Percentiles rank a stretch among this genome's conserved stretches.
These are phyloP conservation scores for Hydrangea macrophylla DNA, from an alignment of 148 eudicot genomes.

Conservation along the genomic window DNA sequence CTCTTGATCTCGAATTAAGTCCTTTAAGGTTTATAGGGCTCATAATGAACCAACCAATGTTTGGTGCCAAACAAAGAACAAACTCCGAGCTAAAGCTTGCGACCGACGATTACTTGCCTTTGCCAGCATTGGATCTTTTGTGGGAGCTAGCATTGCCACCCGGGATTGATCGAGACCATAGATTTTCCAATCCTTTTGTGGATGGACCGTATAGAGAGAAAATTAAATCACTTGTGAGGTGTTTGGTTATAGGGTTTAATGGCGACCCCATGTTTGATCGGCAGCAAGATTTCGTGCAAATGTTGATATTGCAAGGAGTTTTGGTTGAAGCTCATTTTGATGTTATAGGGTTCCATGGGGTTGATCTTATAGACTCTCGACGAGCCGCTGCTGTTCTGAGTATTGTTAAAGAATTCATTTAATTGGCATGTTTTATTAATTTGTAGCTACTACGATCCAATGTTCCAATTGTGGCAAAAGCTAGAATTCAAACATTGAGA, in stretches of 20 bases:
- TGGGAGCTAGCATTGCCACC: slow-evolving; percentile 68
- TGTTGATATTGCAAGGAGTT: slow-evolving; percentile 62
- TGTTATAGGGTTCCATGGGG: slow-evolving; percentile 66
- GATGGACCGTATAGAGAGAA: slow-evolving; percentile 34
- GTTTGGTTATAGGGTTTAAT: slow-evolving; percentile 71
- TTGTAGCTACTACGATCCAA: no score
- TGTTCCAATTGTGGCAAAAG: no score
- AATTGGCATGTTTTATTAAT: no score
- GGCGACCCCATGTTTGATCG: slow-evolving; percentile 77
- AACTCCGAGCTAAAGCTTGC: slow-evolving; percentile 49
- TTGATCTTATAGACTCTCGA: slow-evolving; percentile 57
- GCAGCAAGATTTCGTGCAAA: slow-evolving; percentile 68
- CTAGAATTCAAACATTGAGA: no score
- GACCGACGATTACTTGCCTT: slow-evolving; percentile 43
- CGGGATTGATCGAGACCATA: slow-evolving; percentile 58
- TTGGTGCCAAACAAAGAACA: slow-evolving; percentile 50
- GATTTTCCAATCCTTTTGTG: slow-evolving; percentile 60
- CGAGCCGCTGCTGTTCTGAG: slow-evolving; percentile 40
- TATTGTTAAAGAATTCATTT: slow-evolving; percentile 52
- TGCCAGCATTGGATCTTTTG: slow-evolving; percentile 51
- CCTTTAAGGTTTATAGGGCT: slow-evolving; percentile 44
- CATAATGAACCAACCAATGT: slow-evolving; percentile 57
- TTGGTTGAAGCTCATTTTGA: slow-evolving; percentile 69
- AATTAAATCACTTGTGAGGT: slow-evolving; percentile 38
- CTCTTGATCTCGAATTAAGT: slow-evolving; percentile 25